A percentile compares a stretch with the other conserved stretches of the same genome.
Evolutionary conservation across 2,329 filamentous ascomycete genomes (phyloP).

Genomic region (Penicillium sp.): DNA sequence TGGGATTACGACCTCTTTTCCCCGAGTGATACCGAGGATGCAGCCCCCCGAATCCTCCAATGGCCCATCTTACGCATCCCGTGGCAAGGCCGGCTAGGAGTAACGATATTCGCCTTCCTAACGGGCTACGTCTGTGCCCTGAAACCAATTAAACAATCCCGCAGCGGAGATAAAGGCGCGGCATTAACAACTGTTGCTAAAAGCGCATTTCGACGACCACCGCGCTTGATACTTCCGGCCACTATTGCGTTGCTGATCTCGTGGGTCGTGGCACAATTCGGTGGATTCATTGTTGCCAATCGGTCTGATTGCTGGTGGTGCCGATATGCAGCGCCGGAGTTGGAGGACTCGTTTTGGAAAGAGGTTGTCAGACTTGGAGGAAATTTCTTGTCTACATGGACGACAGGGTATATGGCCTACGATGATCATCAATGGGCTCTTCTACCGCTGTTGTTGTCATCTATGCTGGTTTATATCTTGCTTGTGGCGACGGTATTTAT

Average conservation of each 20-base stretch:
- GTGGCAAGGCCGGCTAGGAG: conserved; percentile 55
- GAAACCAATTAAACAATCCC: conserved; percentile 54
- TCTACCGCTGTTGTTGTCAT: conserved; percentile 50
- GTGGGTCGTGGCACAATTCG: conserved; percentile 51
- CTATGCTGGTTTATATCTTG: conserved; percentile 53
- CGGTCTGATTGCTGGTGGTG: conserved; percentile 54
- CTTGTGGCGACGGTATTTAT: conserved; percentile 47
- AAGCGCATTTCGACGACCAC: conserved; percentile 55
- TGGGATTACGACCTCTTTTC: conserved; percentile 55
- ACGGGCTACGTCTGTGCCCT: conserved; percentile 59
- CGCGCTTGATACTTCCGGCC: conserved; percentile 54
- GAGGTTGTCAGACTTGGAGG: conserved; percentile 48
- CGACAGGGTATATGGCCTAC: conserved; percentile 52
- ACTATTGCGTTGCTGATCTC: conserved; percentile 53
- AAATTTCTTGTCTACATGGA: conserved; percentile 53
- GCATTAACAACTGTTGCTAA: conserved; percentile 53
- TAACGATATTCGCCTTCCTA: conserved; percentile 58
- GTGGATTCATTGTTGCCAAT: conserved; percentile 50
- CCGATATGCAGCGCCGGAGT: conserved; percentile 49
- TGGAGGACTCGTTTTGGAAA: conserved; percentile 44
- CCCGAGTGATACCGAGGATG: conserved; percentile 46
- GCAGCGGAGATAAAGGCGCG: conserved; percentile 45
- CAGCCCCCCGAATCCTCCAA: conserved; percentile 49
- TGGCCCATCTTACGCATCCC: conserved; percentile 56
- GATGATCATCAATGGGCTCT: conserved; percentile 59